Evolutionary conservation across 2,329 filamentous ascomycete genomes (phyloP).

Genomic region (Xylariaceae sp.): DNA sequence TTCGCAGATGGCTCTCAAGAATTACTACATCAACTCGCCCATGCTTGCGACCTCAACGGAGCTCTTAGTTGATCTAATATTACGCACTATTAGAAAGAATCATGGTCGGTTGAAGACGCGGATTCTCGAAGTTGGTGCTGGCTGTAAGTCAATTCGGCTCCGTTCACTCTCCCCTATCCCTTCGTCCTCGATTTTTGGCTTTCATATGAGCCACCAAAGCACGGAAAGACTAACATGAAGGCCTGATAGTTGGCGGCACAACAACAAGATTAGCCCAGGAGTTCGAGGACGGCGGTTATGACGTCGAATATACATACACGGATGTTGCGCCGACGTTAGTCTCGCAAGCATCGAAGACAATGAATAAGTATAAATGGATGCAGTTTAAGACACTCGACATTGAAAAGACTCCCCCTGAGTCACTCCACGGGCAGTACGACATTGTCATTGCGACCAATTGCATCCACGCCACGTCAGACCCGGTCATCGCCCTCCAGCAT

Average conservation of each 20-base stretch:
- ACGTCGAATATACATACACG: slow-evolving; percentile 40
- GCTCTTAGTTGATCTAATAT: not conserved
- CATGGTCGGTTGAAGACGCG: not conserved
- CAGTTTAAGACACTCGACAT: slow-evolving; percentile 29
- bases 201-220: no score
- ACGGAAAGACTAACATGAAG: no score
- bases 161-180: no score
- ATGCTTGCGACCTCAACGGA: not conserved
- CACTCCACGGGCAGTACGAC: slow-evolving; percentile 22
- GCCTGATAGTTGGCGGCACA: slow-evolving; percentile 36
- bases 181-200: no score
- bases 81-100: not conserved
- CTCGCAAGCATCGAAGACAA: slow-evolving; percentile 15
- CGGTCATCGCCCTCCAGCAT: no score
- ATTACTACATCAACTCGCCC: not conserved
- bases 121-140: not conserved
- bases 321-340: slow-evolving; percentile 37
- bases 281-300: slow-evolving; percentile 23
- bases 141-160: not conserved
- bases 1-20: not conserved
- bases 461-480: slow-evolving; percentile 33
- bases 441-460: slow-evolving; percentile 34
- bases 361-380: slow-evolving; percentile 26
- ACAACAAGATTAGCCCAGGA: slow-evolving; percentile 29
- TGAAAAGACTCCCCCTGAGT: slow-evolving; percentile 21